Base-by-base conservation (phyloP, 768 basidiomycete genomes). In the Podaxis sp. region DNA sequence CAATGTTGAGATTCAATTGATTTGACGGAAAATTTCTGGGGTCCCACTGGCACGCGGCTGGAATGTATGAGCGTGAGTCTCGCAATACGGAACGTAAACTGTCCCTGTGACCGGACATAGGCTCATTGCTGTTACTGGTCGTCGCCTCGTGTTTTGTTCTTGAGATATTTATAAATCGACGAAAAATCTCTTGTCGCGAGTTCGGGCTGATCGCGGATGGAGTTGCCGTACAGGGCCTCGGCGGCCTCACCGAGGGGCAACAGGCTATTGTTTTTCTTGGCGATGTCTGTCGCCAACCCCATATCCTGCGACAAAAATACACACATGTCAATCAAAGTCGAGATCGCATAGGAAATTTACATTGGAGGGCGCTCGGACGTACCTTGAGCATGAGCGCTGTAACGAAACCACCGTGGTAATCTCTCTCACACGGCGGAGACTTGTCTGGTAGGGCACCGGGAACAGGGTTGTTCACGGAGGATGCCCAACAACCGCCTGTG, bases 381-480 rank as follows among this genome's bases (percentile, higher is more conserved):
- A 65, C 93, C 85, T 95, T 95, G 59, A 93, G 74, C 93, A 95
- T 95, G 53, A 95, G 77, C 5, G 80, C 78, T 2, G 90, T 92
- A 4, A 90, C 90, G 72, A 95, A 96, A 2, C 95, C 94, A 15
- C 92, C 93, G 66, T 92, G 88, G 63, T 90, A 96, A 49, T 87
- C 84, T 46, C 88, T 83, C 73, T 92, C 90, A 69, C 92, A 94
- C 0, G 94, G 94, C 4, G 93, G 89, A 19, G 86, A 85, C 72
- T 87, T 87, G 56, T 79, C 86, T 6, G 85, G 82, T 52, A 94
- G 74, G 15, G 93, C 86, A 19, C 80, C 80, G 6, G 88, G 92
- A 24, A 93, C 93, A 4, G 94, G 94, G 69, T 96, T 96, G 77
- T 96, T 96, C 40, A 90, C 87, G 0, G 88, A 87, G 26, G 88